A percentile compares a stretch with the other conserved stretches of the same genome.
Evolutionary conservation across 306 rosid genomes (phyloP).

Genomic region (Casuarina glauca): DNA sequence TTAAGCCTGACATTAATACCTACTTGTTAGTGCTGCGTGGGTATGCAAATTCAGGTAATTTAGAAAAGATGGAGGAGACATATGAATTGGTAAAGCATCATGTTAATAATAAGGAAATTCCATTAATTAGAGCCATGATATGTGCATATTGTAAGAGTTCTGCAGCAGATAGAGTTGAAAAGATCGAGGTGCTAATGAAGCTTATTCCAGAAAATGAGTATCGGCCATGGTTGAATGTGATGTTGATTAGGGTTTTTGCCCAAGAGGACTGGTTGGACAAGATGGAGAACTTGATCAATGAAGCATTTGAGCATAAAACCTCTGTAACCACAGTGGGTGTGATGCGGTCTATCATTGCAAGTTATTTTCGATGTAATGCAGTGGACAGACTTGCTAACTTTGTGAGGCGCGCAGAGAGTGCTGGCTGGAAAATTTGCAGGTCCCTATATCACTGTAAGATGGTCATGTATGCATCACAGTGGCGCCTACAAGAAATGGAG

Average conservation of each 20-base stretch:
- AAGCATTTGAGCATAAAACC: constrained; percentile 63
- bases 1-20: constrained; percentile 52
- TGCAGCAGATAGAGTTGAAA: constrained; percentile 46
- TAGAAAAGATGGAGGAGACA: constrained; percentile 73
- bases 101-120: constrained; percentile 33
- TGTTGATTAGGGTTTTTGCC: constrained; percentile 69
- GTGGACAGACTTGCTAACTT: constrained; percentile 60
- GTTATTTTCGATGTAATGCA: constrained; percentile 63
- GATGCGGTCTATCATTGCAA: constrained; percentile 52
- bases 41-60: constrained; percentile 59
- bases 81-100: constrained; percentile 51
- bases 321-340: constrained; percentile 26
- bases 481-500: constrained; percentile 63
- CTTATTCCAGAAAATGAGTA: constrained; percentile 62
- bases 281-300: constrained; percentile 71
- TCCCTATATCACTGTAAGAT: constrained; percentile 80
- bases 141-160: constrained; percentile 79
- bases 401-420: constrained; percentile 59
- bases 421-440: constrained; percentile 65
- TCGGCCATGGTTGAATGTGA: constrained; percentile 72
- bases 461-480: constrained; percentile 61
- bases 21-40: constrained; percentile 76
- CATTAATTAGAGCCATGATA: constrained; percentile 68
- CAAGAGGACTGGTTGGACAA: constrained; percentile 52
- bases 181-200: constrained; percentile 51